phyloP scores from a whole-genome alignment of 225 moss, liverwort and hornwort species.

The Straminergon stramineum region DNA sequence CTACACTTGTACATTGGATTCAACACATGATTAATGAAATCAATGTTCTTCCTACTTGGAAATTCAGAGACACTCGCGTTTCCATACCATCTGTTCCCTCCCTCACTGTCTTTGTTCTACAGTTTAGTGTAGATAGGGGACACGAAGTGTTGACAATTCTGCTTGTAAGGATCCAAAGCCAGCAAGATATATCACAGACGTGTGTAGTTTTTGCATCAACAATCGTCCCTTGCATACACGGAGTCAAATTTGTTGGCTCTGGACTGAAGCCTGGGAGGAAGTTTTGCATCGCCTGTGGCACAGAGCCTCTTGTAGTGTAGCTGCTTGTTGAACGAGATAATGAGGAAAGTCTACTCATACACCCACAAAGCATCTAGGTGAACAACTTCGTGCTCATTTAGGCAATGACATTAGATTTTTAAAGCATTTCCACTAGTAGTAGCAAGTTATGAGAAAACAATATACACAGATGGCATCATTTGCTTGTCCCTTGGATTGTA shows the following conservation, averaged over 20 bases:
- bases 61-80: neutral
- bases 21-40: neutral
- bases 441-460: no score
- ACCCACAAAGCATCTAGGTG: neutral
- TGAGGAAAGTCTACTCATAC: neutral
- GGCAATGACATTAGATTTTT: no score
- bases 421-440: no score
- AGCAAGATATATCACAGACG: neutral
- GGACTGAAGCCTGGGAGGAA: neutral
- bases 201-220: neutral
- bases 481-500: no score
- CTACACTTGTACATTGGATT: neutral
- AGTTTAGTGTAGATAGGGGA: neutral
- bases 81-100: neutral
- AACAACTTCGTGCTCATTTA: neutral
- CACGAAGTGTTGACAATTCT: neutral
- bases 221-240: neutral
- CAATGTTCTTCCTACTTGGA: neutral
- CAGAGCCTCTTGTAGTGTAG: neutral
- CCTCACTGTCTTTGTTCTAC: neutral
- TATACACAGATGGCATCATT: no score
- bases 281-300: no score
- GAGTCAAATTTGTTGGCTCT: neutral
- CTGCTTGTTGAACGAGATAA: neutral
- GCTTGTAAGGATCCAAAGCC: neutral